Conservation (phyloP, 306 rosid species). For the Rosa chinensis region DNA sequence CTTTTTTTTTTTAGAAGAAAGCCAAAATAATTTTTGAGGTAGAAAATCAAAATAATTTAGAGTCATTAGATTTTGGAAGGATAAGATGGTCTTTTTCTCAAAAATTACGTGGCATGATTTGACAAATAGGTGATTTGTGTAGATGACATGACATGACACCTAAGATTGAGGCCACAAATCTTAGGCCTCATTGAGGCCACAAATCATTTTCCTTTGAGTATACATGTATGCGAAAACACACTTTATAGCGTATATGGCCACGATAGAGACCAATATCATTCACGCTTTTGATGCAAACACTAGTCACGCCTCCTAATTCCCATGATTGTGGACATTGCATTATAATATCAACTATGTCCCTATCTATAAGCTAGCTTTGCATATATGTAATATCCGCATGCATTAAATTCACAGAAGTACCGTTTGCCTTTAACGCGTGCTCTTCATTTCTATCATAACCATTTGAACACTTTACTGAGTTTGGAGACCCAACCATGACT, state of each 20-base stretch:
- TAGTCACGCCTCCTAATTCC: constrained; percentile 2
- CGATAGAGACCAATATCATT: neutral
- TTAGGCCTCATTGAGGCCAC: too few relatives aligned
- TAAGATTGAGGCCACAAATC: too few relatives aligned
- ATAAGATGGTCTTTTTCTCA: too few relatives aligned
- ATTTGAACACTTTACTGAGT: neutral
- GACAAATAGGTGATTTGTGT: too few relatives aligned
- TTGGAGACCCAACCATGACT: neutral
- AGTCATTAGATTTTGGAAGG: too few relatives aligned
- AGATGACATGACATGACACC: too few relatives aligned
- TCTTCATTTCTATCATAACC: constrained; percentile 1
- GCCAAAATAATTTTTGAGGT: too few relatives aligned
- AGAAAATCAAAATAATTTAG: too few relatives aligned
- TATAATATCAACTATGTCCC: constrained; percentile 10
- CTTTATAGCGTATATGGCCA: neutral
- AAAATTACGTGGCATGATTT: too few relatives aligned
- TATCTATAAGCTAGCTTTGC: neutral
- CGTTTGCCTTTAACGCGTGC: constrained; percentile 4
- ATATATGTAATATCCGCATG: constrained; percentile 1
- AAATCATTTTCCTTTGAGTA: neutral
- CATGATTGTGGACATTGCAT: neutral
- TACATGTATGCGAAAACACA: neutral
- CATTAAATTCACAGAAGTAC: neutral
- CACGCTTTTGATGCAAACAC: constrained; percentile 12
- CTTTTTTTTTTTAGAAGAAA: too few relatives aligned